Evolutionary conservation across 257 asterid genomes (phyloP), one percentile per base, ranked within the genome.

Genomic region (Salvia miltiorrhiza): DNA sequence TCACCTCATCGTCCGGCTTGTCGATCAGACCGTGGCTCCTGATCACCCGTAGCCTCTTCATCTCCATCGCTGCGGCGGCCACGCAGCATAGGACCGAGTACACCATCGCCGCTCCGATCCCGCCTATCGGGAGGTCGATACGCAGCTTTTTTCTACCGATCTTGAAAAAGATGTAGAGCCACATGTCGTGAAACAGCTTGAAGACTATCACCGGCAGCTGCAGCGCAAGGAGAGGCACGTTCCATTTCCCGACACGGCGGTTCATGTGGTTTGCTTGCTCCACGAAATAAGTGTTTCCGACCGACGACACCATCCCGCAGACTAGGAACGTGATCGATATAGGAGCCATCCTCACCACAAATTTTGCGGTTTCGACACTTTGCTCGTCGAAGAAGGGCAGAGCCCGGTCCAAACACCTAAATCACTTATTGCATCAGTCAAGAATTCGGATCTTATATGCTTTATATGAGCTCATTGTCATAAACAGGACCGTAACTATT

Each of bases 261-360:
- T 81, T 63, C 89, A 88, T 74, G 65, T 83, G 54, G 17, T 66
- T 83, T 4, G 89, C 86, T 76, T 88, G 95, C 72, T 88, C 92
- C 0, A 84, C 57, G 16, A 88, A 88, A 78, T 86, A 88, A 6
- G 92, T 88, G 69, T 77, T 85, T 40, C 85, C 84, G 4, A 79
- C 30, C 1, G 95, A 85, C 21, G 79, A 75, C 1, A 85, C 81
- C 0, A 83, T 32, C 0, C 92, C 95, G 11, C 85, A 77, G 0
- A 82, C 7, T 21, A 88, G 35, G 74, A 83, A 84, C 35, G 87
- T 75, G 53, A 80, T 40, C 85, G 83, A 85, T 77, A 88, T 79
- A 9, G 87, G 92, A 14, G 83, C 14, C 87, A 83, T 83, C 9
- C 82, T 58, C 1, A 68, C 50, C 9, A 60, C 11, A 0, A 60